Percentiles rank a stretch among this genome's conserved stretches.
phyloP scores from a whole-genome alignment of 2,329 filamentous ascomycete genomes.

The Ilyonectria robusta region DNA sequence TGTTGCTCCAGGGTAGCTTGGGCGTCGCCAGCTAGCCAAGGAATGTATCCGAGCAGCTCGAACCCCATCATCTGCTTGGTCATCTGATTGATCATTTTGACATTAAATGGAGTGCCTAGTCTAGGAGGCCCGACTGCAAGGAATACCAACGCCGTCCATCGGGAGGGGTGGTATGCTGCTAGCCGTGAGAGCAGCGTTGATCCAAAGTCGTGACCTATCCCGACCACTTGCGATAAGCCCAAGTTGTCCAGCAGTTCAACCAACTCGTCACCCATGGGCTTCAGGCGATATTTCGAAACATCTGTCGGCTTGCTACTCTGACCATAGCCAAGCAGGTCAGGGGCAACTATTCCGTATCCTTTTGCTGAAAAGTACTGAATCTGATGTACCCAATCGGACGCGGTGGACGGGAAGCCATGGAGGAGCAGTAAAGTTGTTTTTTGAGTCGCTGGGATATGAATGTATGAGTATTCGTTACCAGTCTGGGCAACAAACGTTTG shows the following conservation, averaged over 20 bases:
- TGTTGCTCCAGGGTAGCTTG: conserved; percentile 44
- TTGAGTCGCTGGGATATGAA: conserved; percentile 39
- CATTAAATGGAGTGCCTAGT: conserved; percentile 48
- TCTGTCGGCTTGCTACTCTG: conserved; percentile 50
- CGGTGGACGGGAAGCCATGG: conserved; percentile 64
- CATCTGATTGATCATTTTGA: conserved; percentile 50
- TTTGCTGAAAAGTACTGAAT: conserved; percentile 49
- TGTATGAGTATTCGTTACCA: conserved; percentile 50
- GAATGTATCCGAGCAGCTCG: conserved; percentile 52
- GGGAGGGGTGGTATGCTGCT: conserved; percentile 44
- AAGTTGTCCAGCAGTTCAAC: conserved; percentile 51
- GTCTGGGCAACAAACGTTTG: conserved; percentile 31
- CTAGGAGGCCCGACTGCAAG: conserved; percentile 50
- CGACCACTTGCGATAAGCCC: conserved; percentile 57
- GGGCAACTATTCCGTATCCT: conserved; percentile 60
- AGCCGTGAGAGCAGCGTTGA: conserved; percentile 50
- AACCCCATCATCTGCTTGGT: conserved; percentile 48
- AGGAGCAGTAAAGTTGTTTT: conserved; percentile 60
- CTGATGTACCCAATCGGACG: conserved; percentile 60
- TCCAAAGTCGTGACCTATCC: conserved; percentile 57
- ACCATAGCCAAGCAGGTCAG: conserved; percentile 59
- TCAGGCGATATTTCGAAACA: conserved; percentile 49
- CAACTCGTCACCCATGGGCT: conserved; percentile 52
- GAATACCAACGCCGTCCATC: conserved; percentile 44
- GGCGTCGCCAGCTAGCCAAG: conserved; percentile 40